Conservation (phyloP, 2,329 filamentous ascomycete genomes). For the Fusarium equiseti region DNA sequence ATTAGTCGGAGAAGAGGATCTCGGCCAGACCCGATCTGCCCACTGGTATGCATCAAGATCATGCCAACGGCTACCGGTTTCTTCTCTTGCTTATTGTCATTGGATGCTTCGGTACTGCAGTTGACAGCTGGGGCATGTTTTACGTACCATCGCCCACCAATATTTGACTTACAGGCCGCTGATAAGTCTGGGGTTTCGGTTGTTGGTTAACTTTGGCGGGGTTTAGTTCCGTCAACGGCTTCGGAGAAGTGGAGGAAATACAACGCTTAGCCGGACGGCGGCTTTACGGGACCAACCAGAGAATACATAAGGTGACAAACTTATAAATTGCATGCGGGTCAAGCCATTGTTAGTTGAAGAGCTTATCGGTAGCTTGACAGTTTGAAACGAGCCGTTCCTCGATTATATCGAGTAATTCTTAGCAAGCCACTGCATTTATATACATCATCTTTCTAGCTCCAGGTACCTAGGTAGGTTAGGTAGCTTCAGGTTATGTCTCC, state of each 20-base stretch:
- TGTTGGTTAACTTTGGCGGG: slow-evolving; percentile 8
- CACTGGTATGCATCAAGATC: slow-evolving; percentile 14
- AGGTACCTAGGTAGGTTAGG: too few species aligned
- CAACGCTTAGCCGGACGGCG: slow-evolving; percentile 12
- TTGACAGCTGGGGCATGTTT: slow-evolving; percentile 5
- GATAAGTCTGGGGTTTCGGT: slow-evolving; percentile 17
- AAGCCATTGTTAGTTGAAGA: neutral
- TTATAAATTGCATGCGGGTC: slow-evolving; percentile 8
- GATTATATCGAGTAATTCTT: slow-evolving; percentile 41
- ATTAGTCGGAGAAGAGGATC: slow-evolving; percentile 40
- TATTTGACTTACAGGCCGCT: neutral
- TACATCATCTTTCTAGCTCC: neutral
- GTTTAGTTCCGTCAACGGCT: slow-evolving; percentile 14
- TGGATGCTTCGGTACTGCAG: slow-evolving; percentile 29
- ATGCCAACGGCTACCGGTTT: slow-evolving; percentile 13
- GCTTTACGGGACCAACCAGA: slow-evolving; percentile 9
- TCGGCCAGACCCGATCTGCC: slow-evolving; percentile 51
- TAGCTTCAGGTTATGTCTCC: neutral
- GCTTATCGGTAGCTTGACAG: slow-evolving; percentile 27
- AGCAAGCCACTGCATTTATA: neutral
- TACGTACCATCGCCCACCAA: slow-evolving; percentile 13
- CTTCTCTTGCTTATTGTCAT: slow-evolving; percentile 16
- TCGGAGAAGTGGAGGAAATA: slow-evolving; percentile 35
- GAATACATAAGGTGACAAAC: slow-evolving; percentile 8
- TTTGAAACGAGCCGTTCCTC: slow-evolving; percentile 12